Base-by-base conservation (phyloP, 192 early-diverging fungal species). In the Dimargaris verticillata region DNA sequence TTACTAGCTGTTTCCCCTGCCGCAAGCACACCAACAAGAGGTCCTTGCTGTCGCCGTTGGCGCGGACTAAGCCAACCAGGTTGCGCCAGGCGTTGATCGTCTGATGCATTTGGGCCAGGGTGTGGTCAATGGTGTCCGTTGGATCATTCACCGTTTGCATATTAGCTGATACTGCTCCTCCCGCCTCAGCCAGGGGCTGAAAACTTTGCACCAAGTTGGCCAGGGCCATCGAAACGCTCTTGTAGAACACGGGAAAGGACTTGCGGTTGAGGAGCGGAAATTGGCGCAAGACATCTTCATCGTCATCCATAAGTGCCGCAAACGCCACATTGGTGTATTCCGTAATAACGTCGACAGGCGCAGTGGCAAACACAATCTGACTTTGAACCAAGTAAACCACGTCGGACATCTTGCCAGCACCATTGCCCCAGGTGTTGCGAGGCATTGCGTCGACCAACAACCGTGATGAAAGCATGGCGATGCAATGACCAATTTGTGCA, bases 1-100 rank as follows among this genome's bases (percentile, higher is more conserved):
- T 69, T 5, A 69, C 63, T n/a, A 72, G 54, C 6, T 58, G 33
- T 20, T 62, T 43, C 12, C 74, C 69, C 45, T 65, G 47, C 9
- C 67, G 66, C n/a, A 76, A 58, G 0, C 69, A 53, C 13, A 68
- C 38, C 0, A 64, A 6, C 44, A 1, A 70, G 64, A 33, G 65
- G 52, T 44, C 57, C 42, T 38, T 61, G 67, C 61, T 69, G 67
- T 44, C 47, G 33, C 33, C 33, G 38, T 2, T 54, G 12, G 5
- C 44, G 33, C 42, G 57, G 38, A 59, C 57, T 38, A 59, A 24
- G 15, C 57, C 42, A 33, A 59, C 29, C 20, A 59, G 43, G 25
- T n/a, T 43, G 17, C 57, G 57, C 57, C 57, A 59, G 13, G 42
- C 25, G 17, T 26, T 12, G 11, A 52, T 20, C 25, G 25, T 25